These are phyloP conservation scores for Pochonia chlamydosporia DNA, from an alignment of 2,329 filamentous ascomycete species.

Conservation along the genomic window DNA sequence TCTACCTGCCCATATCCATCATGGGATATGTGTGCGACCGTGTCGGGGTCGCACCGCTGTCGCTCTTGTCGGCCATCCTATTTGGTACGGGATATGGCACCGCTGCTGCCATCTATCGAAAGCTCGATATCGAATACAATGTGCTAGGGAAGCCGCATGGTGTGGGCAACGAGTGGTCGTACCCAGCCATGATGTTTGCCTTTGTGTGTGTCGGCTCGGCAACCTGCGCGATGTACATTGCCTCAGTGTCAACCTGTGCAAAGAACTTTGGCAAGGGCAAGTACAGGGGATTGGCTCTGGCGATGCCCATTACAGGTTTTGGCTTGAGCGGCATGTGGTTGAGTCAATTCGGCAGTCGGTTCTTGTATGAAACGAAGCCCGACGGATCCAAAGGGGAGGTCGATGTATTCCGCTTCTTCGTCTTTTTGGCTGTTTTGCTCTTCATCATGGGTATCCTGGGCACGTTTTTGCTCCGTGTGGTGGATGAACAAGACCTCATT, in stretches of 20 bases:
- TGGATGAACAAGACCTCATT: slow-evolving; percentile 82
- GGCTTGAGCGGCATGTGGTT: slow-evolving; percentile 94
- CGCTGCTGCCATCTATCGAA: slow-evolving; percentile 70
- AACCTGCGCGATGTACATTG: slow-evolving; percentile 84
- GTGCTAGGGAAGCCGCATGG: slow-evolving; percentile 27
- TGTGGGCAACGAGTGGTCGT: slow-evolving; percentile 55
- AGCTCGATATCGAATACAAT: slow-evolving; percentile 41
- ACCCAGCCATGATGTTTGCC: slow-evolving; percentile 75
- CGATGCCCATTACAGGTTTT: slow-evolving; percentile 85
- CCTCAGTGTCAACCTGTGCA: slow-evolving; percentile 87
- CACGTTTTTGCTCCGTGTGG: slow-evolving; percentile 66
- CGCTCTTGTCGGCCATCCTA: slow-evolving; percentile 63
- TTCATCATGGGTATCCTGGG: slow-evolving; percentile 67
- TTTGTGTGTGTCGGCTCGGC: slow-evolving; percentile 79
- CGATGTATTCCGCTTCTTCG: slow-evolving; percentile 79
- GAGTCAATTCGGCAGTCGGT: slow-evolving; percentile 75
- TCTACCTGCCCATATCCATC: slow-evolving; percentile 87
- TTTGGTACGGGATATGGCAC: slow-evolving; percentile 80
- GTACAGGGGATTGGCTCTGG: slow-evolving; percentile 82
- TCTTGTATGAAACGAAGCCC: slow-evolving; percentile 64
- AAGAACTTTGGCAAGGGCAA: slow-evolving; percentile 95
- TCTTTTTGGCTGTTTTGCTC: slow-evolving; percentile 74
- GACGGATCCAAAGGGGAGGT: slow-evolving; percentile 60
- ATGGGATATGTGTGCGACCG: slow-evolving; percentile 92
- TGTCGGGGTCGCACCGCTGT: slow-evolving; percentile 71